phyloP scores from a whole-genome alignment of 2,329 filamentous ascomycete genomes.

The Aspergillus sclerotialis region DNA sequence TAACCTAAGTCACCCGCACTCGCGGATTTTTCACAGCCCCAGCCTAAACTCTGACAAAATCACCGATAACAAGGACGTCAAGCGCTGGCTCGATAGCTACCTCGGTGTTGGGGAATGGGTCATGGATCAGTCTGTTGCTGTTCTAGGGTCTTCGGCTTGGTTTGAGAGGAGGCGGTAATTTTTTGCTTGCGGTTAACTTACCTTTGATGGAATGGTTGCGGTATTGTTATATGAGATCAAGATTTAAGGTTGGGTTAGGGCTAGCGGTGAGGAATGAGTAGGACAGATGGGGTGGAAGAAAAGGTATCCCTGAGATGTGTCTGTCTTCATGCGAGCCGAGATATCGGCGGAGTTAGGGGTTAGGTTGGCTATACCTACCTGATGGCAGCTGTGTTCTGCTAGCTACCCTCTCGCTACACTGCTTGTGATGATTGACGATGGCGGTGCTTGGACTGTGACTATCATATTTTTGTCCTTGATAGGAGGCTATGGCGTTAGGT shows the following conservation, averaged over 20 bases:
- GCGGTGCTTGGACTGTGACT: too few species aligned
- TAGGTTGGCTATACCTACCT: too few species aligned
- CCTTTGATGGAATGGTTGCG: too few species aligned
- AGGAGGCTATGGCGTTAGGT: conserved; percentile 15
- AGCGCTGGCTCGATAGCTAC: conserved; percentile 88
- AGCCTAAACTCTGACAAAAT: conserved; percentile 86
- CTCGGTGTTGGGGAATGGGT: conserved; percentile 94
- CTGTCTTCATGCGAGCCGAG: too few species aligned
- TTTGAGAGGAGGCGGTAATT: conserved; percentile 80
- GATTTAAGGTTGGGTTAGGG: too few species aligned
- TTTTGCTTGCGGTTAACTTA: too few species aligned
- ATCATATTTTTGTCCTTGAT: conserved; percentile 5
- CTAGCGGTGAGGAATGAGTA: too few species aligned
- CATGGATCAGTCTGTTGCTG: conserved; percentile 93
- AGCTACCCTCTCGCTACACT: background rate
- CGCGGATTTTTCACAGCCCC: conserved; percentile 35
- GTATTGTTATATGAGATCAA: too few species aligned
- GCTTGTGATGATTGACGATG: conserved; percentile 11
- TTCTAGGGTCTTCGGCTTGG: conserved; percentile 79
- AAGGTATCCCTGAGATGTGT: background rate
- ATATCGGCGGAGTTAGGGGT: background rate
- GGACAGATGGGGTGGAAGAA: too few species aligned
- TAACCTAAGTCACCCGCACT: conserved; percentile 24
- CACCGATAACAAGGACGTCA: conserved; percentile 73
- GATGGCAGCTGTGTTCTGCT: too few species aligned